Conservation (phyloP, 2,329 filamentous ascomycete genomes). For the Sarocladium oryzae region DNA sequence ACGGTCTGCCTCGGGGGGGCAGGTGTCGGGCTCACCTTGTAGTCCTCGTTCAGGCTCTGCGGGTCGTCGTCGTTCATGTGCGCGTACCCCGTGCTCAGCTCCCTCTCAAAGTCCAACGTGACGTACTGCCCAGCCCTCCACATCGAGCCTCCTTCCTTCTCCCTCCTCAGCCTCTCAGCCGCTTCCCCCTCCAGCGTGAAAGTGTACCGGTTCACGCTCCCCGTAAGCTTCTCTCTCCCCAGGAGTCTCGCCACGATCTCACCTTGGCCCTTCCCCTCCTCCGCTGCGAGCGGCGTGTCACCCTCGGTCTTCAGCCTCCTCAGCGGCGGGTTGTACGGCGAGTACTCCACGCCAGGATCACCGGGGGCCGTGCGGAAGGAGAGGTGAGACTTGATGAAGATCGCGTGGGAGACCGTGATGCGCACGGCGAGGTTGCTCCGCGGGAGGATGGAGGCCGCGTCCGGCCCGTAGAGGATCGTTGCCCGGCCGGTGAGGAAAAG, state of each 20-base stretch:
- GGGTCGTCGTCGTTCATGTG: slow-evolving; percentile 84
- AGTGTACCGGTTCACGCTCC: slow-evolving; percentile 59
- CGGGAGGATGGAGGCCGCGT: slow-evolving; percentile 57
- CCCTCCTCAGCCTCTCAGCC: neutral
- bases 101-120: slow-evolving; percentile 63
- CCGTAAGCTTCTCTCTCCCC: slow-evolving; percentile 53
- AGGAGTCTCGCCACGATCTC: slow-evolving; percentile 47
- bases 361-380: slow-evolving; percentile 46
- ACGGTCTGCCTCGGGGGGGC: too few species aligned
- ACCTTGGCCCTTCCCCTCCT: slow-evolving; percentile 1
- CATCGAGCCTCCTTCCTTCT: neutral
- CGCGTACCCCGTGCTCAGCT: slow-evolving; percentile 66
- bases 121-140: slow-evolving; percentile 73
- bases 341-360: slow-evolving; percentile 41
- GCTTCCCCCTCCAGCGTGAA: slow-evolving; percentile 25
- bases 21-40: slow-evolving; percentile 21
- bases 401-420: slow-evolving; percentile 53
- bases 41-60: slow-evolving; percentile 76
- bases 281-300: slow-evolving; percentile 14
- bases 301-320: slow-evolving; percentile 57
- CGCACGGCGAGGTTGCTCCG: slow-evolving; percentile 67
- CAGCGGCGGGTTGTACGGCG: slow-evolving; percentile 74
- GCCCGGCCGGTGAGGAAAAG: slow-evolving; percentile 68
- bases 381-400: slow-evolving; percentile 59
- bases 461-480: slow-evolving; percentile 57